These are phyloP conservation scores for Wickerhamiella azymoides DNA, from an alignment of 805 yeast species.

Conservation along the genomic window DNA sequence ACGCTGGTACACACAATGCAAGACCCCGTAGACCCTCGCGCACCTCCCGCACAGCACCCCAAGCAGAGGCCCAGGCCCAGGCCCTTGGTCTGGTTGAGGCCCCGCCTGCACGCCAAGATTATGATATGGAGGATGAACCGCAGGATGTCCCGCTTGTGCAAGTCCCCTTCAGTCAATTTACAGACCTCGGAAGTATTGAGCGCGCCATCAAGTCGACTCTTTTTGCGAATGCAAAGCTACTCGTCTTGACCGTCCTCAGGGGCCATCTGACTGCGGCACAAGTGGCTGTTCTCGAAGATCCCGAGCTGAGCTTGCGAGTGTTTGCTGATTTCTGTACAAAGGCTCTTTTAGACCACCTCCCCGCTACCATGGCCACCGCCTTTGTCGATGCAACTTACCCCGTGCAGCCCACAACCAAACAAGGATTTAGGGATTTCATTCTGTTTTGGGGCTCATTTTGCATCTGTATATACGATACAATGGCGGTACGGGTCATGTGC, in stretches of 20 bases:
- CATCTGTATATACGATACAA: background rate
- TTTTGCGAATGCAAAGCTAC: background rate
- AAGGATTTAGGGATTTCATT: background rate
- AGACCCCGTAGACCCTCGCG: no score
- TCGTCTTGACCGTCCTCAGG: background rate
- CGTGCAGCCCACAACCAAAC: background rate
- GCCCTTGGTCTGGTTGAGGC: slow-evolving; percentile 8
- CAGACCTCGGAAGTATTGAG: background rate
- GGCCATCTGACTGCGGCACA: background rate
- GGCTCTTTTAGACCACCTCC: background rate
- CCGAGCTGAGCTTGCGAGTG: background rate
- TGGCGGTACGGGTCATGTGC: background rate
- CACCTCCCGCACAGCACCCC: background rate
- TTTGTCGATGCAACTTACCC: background rate
- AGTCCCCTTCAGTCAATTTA: background rate
- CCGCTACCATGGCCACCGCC: background rate
- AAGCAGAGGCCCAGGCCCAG: slow-evolving; percentile 5
- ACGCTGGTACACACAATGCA: no score
- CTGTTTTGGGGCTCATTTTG: slow-evolving; percentile 7
- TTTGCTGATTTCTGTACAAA: background rate
- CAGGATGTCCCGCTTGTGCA: background rate
- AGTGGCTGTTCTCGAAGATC: background rate
- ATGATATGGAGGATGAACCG: background rate
- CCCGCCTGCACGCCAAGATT: background rate
- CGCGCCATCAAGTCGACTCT: background rate